These are phyloP conservation scores for Citrus cavaleriei DNA, from an alignment of 345 rosid species.

Conservation along the genomic window DNA sequence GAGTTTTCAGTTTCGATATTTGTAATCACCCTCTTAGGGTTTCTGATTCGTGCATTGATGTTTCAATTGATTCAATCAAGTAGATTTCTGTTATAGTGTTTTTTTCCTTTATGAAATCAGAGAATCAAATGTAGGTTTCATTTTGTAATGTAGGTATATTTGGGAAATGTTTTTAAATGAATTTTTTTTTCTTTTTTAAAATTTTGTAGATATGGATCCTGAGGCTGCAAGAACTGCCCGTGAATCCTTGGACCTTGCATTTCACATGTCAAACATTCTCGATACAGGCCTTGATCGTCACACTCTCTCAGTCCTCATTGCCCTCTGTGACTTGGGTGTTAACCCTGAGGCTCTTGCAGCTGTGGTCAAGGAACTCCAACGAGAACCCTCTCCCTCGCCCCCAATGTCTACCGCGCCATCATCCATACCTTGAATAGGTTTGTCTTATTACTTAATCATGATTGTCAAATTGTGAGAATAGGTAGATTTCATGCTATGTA, in stretches of 20 bases:
- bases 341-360: slow-evolving; percentile 51
- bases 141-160: background rate
- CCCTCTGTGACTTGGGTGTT: slow-evolving; percentile 46
- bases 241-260: slow-evolving; percentile 49
- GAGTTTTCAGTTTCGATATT: background rate
- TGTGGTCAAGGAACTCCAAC: slow-evolving; percentile 41
- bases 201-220: slow-evolving; percentile 28
- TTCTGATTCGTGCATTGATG: background rate
- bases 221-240: slow-evolving; percentile 44
- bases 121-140: background rate
- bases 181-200: background rate
- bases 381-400: slow-evolving; percentile 22
- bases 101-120: background rate
- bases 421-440: background rate
- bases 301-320: slow-evolving; percentile 46
- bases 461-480: too few relatives aligned
- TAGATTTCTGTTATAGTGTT: background rate
- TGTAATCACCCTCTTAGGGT: background rate
- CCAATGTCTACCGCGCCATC: background rate
- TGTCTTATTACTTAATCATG: background rate
- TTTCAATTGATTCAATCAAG: background rate
- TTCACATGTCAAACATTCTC: slow-evolving; percentile 51
- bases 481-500: background rate
- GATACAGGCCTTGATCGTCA: slow-evolving; percentile 51
- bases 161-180: background rate